Conservation (phyloP, 2,329 filamentous ascomycete species). For the Colletotrichum shisoi region DNA sequence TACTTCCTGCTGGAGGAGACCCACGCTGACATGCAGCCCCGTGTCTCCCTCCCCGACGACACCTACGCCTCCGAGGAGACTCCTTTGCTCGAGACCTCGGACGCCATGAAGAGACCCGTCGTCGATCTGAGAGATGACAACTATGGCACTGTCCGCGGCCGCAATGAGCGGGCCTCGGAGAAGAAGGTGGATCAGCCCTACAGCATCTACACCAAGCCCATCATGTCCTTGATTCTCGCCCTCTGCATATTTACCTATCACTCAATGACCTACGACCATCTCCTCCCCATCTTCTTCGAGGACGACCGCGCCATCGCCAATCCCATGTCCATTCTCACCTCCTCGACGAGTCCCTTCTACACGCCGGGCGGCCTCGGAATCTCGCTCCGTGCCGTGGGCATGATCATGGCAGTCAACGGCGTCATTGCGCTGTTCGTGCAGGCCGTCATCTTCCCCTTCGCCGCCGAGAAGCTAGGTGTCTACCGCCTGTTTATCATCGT, state of each 20-base stretch:
- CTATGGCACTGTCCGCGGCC: conserved; percentile 73
- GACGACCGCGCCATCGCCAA: conserved; percentile 64
- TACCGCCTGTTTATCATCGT: conserved; percentile 66
- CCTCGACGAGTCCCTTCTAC: conserved; percentile 58
- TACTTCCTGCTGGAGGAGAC: conserved; percentile 86
- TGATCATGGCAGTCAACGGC: conserved; percentile 67
- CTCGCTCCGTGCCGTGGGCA: conserved; percentile 68
- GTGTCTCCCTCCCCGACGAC: conserved; percentile 53
- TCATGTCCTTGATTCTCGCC: conserved; percentile 80
- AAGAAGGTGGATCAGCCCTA: conserved; percentile 48
- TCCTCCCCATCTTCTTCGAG: conserved; percentile 92
- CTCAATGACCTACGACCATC: conserved; percentile 92
- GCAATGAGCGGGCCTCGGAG: conserved; percentile 47
- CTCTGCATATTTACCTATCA: conserved; percentile 93
- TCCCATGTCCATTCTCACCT: conserved; percentile 48
- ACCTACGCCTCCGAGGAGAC: conserved; percentile 70
- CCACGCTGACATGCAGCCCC: conserved; percentile 63
- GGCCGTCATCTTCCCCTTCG: conserved; percentile 67
- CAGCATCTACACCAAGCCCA: conserved; percentile 64
- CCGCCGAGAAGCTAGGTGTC: conserved; percentile 66
- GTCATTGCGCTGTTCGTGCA: conserved; percentile 67
- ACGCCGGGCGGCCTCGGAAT: conserved; percentile 70
- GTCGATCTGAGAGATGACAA: conserved; percentile 79
- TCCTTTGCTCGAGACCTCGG: conserved; percentile 77
- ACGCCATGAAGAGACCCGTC: conserved; percentile 74